Evolutionary conservation across 345 rosid species (phyloP).

Genomic region (Nephelium lappaceum): DNA sequence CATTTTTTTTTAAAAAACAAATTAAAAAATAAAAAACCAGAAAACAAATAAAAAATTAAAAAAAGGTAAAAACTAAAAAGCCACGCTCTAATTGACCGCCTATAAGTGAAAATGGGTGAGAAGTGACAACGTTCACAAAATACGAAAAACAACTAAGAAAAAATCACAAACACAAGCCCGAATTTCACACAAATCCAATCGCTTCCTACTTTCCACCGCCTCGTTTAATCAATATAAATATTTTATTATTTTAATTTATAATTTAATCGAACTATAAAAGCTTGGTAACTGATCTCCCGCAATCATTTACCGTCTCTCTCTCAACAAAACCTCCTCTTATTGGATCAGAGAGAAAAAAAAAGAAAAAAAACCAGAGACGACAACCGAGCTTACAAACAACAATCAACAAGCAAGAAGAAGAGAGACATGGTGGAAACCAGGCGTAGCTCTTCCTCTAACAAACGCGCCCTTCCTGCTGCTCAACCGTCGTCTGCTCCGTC

Average conservation of each 20-base stretch:
- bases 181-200: not conserved
- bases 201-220: constrained; percentile 2
- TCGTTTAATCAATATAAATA: not conserved
- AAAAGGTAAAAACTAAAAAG: too few species aligned
- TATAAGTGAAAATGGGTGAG: too few species aligned
- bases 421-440: constrained; percentile 89
- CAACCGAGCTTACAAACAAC: not conserved
- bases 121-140: too few species aligned
- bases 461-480: constrained; percentile 70
- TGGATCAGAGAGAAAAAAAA: constrained; percentile 45
- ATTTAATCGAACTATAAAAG: not conserved
- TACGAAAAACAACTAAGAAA: not conserved
- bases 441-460: constrained; percentile 82
- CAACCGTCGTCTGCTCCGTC: constrained; percentile 51
- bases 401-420: not conserved
- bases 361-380: constrained; percentile 13
- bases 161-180: not conserved
- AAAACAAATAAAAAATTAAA: too few species aligned
- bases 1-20: too few species aligned
- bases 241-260: not conserved
- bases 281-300: constrained; percentile 34
- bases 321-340: constrained; percentile 26
- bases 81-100: too few species aligned
- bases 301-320: constrained; percentile 29
- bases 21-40: too few species aligned